Conservation (phyloP, 768 basidiomycete species). For the Leucogyrophana mollusca region DNA sequence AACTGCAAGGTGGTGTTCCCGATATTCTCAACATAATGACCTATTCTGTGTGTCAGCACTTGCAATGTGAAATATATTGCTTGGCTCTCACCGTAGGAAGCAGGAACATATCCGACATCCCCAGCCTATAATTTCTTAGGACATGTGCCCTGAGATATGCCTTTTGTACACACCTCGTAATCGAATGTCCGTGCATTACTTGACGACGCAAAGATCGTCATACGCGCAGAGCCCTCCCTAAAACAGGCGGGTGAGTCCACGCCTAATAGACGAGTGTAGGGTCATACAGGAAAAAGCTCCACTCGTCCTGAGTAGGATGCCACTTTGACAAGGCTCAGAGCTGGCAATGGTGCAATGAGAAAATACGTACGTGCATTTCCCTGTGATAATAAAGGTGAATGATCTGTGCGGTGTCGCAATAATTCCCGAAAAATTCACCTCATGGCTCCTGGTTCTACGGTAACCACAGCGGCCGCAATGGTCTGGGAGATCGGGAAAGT, state of each 20-base stretch:
- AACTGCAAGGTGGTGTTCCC: conserved; percentile 48
- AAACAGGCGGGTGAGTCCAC: conserved; percentile 1
- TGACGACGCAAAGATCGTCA: conserved; percentile 55
- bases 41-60: conserved; percentile 14
- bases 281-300: conserved; percentile 56
- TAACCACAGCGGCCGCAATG: conserved; percentile 57
- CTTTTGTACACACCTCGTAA: conserved; percentile 39
- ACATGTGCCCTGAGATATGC: neutral
- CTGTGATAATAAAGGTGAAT: conserved; percentile 22
- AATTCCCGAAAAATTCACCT: conserved; percentile 33
- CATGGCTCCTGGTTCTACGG: conserved; percentile 56
- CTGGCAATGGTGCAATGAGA: neutral
- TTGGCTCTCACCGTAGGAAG: conserved; percentile 11
- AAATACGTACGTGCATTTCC: conserved; percentile 51
- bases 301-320: conserved; percentile 70
- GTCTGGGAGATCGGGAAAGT: conserved; percentile 51
- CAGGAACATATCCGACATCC: conserved; percentile 18
- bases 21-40: conserved; percentile 56
- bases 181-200: conserved; percentile 58
- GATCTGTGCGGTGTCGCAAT: neutral
- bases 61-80: neutral
- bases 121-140: conserved; percentile 12
- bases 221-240: conserved; percentile 52
- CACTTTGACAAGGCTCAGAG: conserved; percentile 39
- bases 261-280: neutral